phyloP scores from a whole-genome alignment of 257 asterid species.

The Nicotiana otophora region DNA sequence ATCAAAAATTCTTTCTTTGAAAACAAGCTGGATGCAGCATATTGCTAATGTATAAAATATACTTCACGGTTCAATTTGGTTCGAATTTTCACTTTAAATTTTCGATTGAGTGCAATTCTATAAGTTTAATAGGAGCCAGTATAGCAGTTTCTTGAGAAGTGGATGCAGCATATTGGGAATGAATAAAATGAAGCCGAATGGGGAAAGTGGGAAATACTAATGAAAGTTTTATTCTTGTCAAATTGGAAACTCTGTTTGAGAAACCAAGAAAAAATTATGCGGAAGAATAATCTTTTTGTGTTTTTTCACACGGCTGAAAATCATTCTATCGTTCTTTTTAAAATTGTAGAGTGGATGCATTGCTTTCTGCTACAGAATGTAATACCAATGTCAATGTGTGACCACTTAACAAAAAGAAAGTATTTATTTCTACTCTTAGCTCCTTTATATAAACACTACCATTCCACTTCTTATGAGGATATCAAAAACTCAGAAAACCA shows the following conservation, averaged over 20 bases:
- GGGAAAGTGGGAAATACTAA: background rate
- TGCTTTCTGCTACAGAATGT: slow-evolving; percentile 36
- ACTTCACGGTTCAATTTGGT: background rate
- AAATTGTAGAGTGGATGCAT: slow-evolving; percentile 8
- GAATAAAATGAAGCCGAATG: background rate
- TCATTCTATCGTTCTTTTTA: background rate
- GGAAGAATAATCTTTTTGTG: slow-evolving; percentile 3
- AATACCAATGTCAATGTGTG: slow-evolving; percentile 15
- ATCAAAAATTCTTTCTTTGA: no score
- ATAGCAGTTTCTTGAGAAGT: background rate
- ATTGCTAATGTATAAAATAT: no score
- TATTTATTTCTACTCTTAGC: background rate
- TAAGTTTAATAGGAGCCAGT: background rate
- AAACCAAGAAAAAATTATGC: background rate
- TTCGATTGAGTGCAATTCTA: background rate
- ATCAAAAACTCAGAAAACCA: slow-evolving; percentile 7
- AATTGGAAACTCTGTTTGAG: background rate
- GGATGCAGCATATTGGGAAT: background rate
- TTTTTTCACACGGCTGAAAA: background rate
- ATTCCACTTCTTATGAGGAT: slow-evolving; percentile 5
- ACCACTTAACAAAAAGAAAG: slow-evolving; percentile 2
- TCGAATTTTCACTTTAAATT: background rate
- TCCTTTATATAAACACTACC: slow-evolving; percentile 24
- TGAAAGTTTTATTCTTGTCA: background rate
- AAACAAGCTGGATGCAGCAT: no score